Evolutionary conservation across 768 basidiomycete genomes (phyloP).

Genomic region (Mycena belliarum): DNA sequence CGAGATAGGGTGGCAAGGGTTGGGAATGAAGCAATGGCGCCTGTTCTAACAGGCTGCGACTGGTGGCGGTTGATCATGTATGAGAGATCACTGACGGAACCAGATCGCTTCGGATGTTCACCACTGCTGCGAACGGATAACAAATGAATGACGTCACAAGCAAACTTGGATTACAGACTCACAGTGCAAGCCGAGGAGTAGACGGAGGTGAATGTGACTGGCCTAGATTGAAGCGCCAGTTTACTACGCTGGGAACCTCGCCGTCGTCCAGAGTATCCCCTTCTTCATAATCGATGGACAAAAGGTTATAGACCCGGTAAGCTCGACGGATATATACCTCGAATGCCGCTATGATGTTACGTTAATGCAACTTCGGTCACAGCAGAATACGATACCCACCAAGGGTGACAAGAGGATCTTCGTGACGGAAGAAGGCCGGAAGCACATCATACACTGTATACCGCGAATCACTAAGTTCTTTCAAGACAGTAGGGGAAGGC

Average conservation of each 20-base stretch:
- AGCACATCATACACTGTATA: slow-evolving; percentile 98
- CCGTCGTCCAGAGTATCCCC: slow-evolving; percentile 85
- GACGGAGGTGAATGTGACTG: slow-evolving; percentile 84
- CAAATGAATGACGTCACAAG: neutral
- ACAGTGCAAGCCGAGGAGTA: slow-evolving; percentile 70
- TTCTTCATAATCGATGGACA: slow-evolving; percentile 94
- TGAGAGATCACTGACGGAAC: slow-evolving; percentile 93
- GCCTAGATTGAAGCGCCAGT: slow-evolving; percentile 95
- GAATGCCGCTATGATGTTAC: slow-evolving; percentile 68
- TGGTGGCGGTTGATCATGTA: slow-evolving; percentile 88
- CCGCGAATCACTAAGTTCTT: slow-evolving; percentile 92
- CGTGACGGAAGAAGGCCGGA: slow-evolving; percentile 90
- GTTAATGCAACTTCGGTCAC: slow-evolving; percentile 6
- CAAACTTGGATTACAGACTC: slow-evolving; percentile 14
- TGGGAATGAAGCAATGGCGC: slow-evolving; percentile 90
- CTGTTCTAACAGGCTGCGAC: slow-evolving; percentile 86
- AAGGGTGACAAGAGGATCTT: slow-evolving; percentile 80
- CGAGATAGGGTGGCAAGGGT: slow-evolving; percentile 64
- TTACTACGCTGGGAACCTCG: slow-evolving; percentile 76
- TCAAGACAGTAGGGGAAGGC: slow-evolving; percentile 84
- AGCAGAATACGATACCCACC: slow-evolving; percentile 47
- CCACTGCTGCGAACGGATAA: slow-evolving; percentile 33
- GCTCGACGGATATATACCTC: slow-evolving; percentile 96
- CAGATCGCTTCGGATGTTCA: slow-evolving; percentile 64
- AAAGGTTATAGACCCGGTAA: slow-evolving; percentile 89